Percentiles rank a stretch among this genome's conserved stretches.
These are phyloP conservation scores for Curvularia lunata DNA, from an alignment of 2,329 filamentous ascomycete species.

Conservation along the genomic window DNA sequence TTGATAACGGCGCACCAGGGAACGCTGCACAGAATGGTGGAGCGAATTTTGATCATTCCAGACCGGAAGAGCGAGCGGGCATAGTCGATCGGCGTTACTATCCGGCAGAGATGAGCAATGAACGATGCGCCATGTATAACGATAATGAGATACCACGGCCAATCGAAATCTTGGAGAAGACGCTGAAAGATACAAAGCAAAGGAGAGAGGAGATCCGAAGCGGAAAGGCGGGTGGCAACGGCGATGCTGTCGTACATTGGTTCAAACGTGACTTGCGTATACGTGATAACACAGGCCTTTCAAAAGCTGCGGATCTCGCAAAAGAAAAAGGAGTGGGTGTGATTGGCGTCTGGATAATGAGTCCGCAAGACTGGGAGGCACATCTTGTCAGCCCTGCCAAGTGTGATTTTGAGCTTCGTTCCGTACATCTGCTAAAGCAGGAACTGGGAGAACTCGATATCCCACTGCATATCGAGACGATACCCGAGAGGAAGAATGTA, in stretches of 20 bases:
- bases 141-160: constrained; percentile 73
- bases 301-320: constrained; percentile 70
- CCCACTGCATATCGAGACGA: constrained; percentile 76
- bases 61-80: constrained; percentile 47
- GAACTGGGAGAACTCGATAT: constrained; percentile 76
- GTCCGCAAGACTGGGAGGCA: constrained; percentile 83
- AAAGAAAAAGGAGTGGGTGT: constrained; percentile 72
- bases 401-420: constrained; percentile 82
- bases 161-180: constrained; percentile 69
- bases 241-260: constrained; percentile 80
- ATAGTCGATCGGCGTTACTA: constrained; percentile 71
- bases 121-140: constrained; percentile 76
- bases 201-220: constrained; percentile 58
- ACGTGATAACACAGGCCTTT: constrained; percentile 74
- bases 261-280: constrained; percentile 83
- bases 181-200: constrained; percentile 65
- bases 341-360: constrained; percentile 78
- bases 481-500: constrained; percentile 69
- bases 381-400: constrained; percentile 75
- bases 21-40: constrained; percentile 18
- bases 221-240: constrained; percentile 44
- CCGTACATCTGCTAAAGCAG: constrained; percentile 66
- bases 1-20: constrained; percentile 27
- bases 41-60: constrained; percentile 44
- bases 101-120: constrained; percentile 83